A percentile compares a stretch with the other conserved stretches of the same genome.
These are phyloP conservation scores for Pseudonitzschia delicatissima DNA, from an alignment of 108 stramenopile species.

Conservation along the genomic window DNA sequence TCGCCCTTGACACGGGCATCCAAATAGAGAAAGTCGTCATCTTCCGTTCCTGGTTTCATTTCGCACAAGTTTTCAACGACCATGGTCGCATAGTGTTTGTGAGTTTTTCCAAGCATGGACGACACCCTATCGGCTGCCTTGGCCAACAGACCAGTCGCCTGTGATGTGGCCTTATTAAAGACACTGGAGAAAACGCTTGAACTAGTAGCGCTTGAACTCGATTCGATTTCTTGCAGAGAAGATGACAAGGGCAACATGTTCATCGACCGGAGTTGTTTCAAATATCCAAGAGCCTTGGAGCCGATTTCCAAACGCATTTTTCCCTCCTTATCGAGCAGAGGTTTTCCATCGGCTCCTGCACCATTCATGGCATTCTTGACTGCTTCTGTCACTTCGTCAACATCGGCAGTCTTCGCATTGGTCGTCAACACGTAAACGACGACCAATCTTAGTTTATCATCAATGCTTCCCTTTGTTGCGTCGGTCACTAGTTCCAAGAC, in stretches of 20 bases:
- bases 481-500: constrained; percentile 78
- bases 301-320: constrained; percentile 48
- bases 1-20: constrained; percentile 94
- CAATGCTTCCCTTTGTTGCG: constrained; percentile 86
- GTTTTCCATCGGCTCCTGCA: constrained; percentile 34
- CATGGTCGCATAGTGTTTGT: constrained; percentile 85
- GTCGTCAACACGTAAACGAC: constrained; percentile 82
- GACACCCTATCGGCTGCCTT: constrained; percentile 91
- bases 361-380: constrained; percentile 67
- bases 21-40: constrained; percentile 91
- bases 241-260: constrained; percentile 77
- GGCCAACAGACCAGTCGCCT: constrained; percentile 89
- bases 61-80: constrained; percentile 93
- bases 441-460: constrained; percentile 94
- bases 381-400: constrained; percentile 78
- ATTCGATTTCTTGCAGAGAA: constrained; percentile 52
- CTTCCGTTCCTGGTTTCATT: constrained; percentile 87
- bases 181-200: constrained; percentile 63
- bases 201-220: constrained; percentile 35
- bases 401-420: constrained; percentile 64
- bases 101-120: constrained; percentile 85
- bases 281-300: constrained; percentile 67
- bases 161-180: constrained; percentile 86
- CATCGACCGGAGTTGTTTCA: constrained; percentile 87
- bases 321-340: constrained; percentile 60